Percentiles rank a stretch among this genome's conserved stretches.
Conservation (phyloP, 805 yeast species). For the Ogataea saltuana region DNA sequence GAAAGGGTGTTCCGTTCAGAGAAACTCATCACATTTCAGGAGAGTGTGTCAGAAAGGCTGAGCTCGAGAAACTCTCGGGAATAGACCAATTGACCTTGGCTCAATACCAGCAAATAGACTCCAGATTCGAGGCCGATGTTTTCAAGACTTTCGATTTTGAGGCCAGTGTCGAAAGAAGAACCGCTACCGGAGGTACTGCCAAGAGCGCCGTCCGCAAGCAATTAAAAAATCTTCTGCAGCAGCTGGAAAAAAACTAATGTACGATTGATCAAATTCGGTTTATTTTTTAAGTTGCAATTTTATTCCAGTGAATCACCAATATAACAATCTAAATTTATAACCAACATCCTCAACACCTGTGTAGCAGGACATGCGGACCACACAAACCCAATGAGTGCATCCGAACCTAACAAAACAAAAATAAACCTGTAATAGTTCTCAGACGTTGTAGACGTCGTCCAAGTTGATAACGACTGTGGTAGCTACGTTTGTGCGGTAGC, state of each 20-base stretch:
- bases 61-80: conserved; percentile 71
- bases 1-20: conserved; percentile 98
- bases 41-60: conserved; percentile 92
- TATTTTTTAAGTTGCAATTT: too few species aligned
- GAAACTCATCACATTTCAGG: conserved; percentile 99
- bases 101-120: conserved; percentile 79
- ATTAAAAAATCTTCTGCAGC: conserved; percentile 40
- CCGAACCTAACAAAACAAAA: too few species aligned
- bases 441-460: conserved; percentile 20
- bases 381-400: too few species aligned
- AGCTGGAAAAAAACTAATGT: conserved; percentile 4
- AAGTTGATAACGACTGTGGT: conserved; percentile 17
- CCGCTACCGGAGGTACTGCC: conserved; percentile 97
- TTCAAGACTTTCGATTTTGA: conserved; percentile 88
- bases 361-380: too few species aligned
- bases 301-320: too few species aligned
- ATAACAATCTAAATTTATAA: too few species aligned
- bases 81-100: conserved; percentile 79
- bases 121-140: conserved; percentile 80
- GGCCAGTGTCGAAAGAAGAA: conserved; percentile 92
- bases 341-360: too few species aligned
- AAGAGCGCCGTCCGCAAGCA: conserved; percentile 84
- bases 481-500: conserved; percentile 4
- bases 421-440: too few species aligned
- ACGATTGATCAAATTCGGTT: neutral